Evolutionary conservation across 495 filamentous ascomycete species (phyloP).

Genomic region (Evansstolkia leycettana): DNA sequence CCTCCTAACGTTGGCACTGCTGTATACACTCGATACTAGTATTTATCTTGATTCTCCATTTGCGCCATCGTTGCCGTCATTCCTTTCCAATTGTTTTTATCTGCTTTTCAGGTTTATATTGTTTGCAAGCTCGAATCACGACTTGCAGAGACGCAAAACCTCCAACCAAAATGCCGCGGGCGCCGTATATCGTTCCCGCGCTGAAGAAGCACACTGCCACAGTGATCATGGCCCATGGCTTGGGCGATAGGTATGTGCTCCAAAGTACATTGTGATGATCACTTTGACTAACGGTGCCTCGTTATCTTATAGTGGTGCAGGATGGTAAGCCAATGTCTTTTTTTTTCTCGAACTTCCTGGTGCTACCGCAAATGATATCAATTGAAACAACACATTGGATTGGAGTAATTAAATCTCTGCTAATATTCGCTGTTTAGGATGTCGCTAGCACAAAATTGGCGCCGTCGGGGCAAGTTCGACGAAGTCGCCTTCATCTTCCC

Average conservation of each 20-base stretch:
- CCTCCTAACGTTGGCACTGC: too few relatives aligned
- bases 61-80: too few relatives aligned
- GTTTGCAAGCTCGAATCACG: too few relatives aligned
- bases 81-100: too few relatives aligned
- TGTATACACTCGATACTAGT: not conserved
- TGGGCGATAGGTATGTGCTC: slow-evolving; percentile 59
- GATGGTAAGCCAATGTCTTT: slow-evolving; percentile 41
- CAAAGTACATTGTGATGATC: too few relatives aligned
- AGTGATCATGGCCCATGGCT: slow-evolving; percentile 84
- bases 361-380: slow-evolving; percentile 1
- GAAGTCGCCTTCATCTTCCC: slow-evolving; percentile 91
- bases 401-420: too few relatives aligned
- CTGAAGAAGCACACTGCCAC: slow-evolving; percentile 84
- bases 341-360: not conserved
- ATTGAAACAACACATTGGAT: not conserved
- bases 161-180: slow-evolving; percentile 33
- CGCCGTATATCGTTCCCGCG: slow-evolving; percentile 72
- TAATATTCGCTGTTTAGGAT: slow-evolving; percentile 32
- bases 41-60: too few relatives aligned
- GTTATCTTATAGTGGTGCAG: slow-evolving; percentile 39
- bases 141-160: too few relatives aligned
- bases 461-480: slow-evolving; percentile 67
- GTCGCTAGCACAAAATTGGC: slow-evolving; percentile 78
- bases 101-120: too few relatives aligned
- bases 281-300: not conserved